These are phyloP conservation scores for Achaetomiella virescens DNA, from an alignment of 495 filamentous ascomycete genomes.

Conservation along the genomic window DNA sequence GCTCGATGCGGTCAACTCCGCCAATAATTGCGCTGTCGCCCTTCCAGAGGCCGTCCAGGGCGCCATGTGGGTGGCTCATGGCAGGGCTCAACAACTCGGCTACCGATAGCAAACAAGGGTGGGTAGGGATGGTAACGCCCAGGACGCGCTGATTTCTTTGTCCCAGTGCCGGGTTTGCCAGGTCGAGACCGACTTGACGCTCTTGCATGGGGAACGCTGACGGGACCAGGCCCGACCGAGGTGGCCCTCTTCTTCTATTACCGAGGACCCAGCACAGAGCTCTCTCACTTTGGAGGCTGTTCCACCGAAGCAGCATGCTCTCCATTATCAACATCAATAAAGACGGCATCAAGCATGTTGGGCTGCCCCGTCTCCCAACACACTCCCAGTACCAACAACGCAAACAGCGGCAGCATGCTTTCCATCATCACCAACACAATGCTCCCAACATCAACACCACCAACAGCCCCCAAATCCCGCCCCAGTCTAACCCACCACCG, in stretches of 20 bases:
- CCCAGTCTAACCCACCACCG: not conserved
- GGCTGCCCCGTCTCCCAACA: no score
- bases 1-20: not conserved
- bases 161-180: not conserved
- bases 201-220: not conserved
- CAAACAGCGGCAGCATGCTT: not conserved
- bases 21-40: not conserved
- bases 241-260: not conserved
- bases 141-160: not conserved
- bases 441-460: not conserved
- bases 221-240: not conserved
- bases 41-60: not conserved
- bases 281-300: not conserved
- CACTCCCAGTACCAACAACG: not conserved
- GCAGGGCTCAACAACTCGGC: not conserved
- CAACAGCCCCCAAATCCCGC: not conserved
- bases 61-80: constrained; percentile 1
- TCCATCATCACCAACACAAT: not conserved
- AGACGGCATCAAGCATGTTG: no score
- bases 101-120: constrained; percentile 5
- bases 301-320: not conserved
- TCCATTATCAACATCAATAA: no score
- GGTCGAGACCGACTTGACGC: not conserved
- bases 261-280: not conserved
- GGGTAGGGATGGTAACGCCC: not conserved